A percentile compares a stretch with the other conserved stretches of the same genome.
Evolutionary conservation across 352 stramenopile genomes (phyloP).

Genomic region (Phytophthora sojae): DNA sequence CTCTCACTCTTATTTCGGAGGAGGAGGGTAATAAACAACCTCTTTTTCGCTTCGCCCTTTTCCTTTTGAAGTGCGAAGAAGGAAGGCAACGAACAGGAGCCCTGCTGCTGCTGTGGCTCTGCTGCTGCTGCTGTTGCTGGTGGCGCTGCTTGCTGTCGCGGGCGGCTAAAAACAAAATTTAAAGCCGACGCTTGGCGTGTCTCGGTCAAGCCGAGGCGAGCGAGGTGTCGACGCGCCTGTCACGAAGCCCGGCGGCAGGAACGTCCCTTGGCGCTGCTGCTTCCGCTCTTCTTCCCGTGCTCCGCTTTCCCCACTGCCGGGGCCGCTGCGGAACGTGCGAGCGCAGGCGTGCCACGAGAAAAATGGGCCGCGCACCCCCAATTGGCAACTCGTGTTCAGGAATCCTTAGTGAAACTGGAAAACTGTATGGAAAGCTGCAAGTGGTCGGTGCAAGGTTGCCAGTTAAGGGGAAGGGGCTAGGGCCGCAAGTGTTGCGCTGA

Average conservation of each 20-base stretch:
- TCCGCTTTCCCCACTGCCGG: conserved; percentile 39
- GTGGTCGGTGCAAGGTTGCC: background rate
- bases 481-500: background rate
- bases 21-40: too few relatives aligned
- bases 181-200: conserved; percentile 25
- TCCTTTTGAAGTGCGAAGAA: conserved; percentile 46
- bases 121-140: too few relatives aligned
- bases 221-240: conserved; percentile 28
- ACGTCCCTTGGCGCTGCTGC: conserved; percentile 6
- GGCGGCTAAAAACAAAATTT: conserved; percentile 22
- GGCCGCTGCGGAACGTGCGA: conserved; percentile 15
- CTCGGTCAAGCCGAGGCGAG: conserved; percentile 9
- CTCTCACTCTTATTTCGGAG: background rate
- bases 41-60: conserved; percentile 36
- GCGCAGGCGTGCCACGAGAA: conserved; percentile 14
- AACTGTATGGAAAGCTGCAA: conserved; percentile 20
- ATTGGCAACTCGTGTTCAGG: conserved; percentile 21
- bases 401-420: conserved; percentile 9
- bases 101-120: too few relatives aligned
- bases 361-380: conserved; percentile 15
- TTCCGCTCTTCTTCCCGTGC: conserved; percentile 37
- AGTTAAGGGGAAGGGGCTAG: background rate
- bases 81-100: conserved; percentile 11
- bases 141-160: background rate
- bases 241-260: conserved; percentile 14